Evolutionary conservation across 2,329 filamentous ascomycete species (phyloP), one percentile per base, ranked within the genome.

Genomic region (Aspergillus fumigatus): DNA sequence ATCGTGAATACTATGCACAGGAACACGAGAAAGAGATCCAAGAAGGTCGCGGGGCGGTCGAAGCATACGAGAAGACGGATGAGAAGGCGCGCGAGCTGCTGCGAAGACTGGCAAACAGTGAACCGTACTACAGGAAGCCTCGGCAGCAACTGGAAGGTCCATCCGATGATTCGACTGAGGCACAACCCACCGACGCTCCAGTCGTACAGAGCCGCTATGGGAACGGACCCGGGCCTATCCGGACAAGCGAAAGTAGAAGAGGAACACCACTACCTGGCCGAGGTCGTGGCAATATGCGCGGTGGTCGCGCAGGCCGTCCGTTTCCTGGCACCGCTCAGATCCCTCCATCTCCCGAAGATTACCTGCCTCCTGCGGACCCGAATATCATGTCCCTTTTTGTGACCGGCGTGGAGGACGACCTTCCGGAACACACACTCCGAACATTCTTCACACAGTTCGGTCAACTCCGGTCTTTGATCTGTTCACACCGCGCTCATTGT

Each of bases 11-110:
- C 76, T 99, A 96, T 74, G 94, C 94, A 14, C 94, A 99, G 72
- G 94, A 97, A 71, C 92, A 97, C 74, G 93, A 97, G 77, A 89
- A 88, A 68, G 91, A 95, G 59, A 92, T 99, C 51, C 92, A 97
- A 69, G 92, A 97, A 65, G 94, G 94, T 2, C 82, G 89, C 61
- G 90, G 88, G 6, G 88, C 87, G 1, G 81, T 90, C 8, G 94
- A 97, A 70, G 92, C 90, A 63, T 97, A 97, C 70, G 92, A 96
- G 61, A 96, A 97, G 81, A 94, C 93, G 1, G 94, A 99, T 67
- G 93, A 97, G 70, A 97, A 97, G 75, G 94, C 92, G 2, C 84
- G 93, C 56, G 94, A 99, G 65, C 78, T 99, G 11, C 74, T 99
- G 57, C 83, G 90, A 62, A 82, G 91, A 53, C 77, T 99, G 48